A percentile compares a stretch with the other conserved stretches of the same genome.
phyloP scores from a whole-genome alignment of 441 rosid genomes.

The Jatropha podagrica region DNA sequence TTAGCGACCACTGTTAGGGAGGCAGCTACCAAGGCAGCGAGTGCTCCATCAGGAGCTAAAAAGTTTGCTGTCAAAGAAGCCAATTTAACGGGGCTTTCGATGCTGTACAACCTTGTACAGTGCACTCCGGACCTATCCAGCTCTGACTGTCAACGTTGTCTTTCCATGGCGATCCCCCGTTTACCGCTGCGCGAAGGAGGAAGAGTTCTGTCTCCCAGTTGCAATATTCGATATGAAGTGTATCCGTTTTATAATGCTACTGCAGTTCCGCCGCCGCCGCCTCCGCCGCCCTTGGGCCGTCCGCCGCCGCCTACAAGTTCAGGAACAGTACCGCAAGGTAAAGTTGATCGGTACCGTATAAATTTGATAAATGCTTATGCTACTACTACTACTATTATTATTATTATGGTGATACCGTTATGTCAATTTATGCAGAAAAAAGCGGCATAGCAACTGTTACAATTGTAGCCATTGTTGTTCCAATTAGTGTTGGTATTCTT shows the following conservation, averaged over 20 bases:
- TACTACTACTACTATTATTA: no score
- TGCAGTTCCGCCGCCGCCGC: neutral
- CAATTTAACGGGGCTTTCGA: constrained; percentile 19
- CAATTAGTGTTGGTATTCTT: constrained; percentile 15
- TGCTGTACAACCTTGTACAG: constrained; percentile 39
- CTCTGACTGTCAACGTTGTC: constrained; percentile 36
- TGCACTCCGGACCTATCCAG: constrained; percentile 49
- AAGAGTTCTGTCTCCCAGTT: constrained; percentile 27
- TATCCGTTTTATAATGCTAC: constrained; percentile 10
- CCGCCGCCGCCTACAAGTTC: neutral
- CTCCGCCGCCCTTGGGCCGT: neutral
- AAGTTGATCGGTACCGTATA: neutral
- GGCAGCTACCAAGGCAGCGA: constrained; percentile 7
- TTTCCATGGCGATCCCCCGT: constrained; percentile 9
- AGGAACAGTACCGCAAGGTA: constrained; percentile 1
- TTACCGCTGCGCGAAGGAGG: constrained; percentile 34
- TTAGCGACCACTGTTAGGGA: neutral
- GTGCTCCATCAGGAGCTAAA: neutral
- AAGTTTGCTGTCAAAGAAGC: constrained; percentile 25
- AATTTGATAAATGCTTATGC: no score
- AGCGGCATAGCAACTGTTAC: neutral
- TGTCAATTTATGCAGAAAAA: constrained; percentile 13
- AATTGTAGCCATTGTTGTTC: constrained; percentile 24
- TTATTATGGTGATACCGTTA: neutral
- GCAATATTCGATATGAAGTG: constrained; percentile 29